Percentiles rank a stretch among this genome's conserved stretches.
Conservation (phyloP, 306 rosid species). For the Oxytropis ochrocephala region DNA sequence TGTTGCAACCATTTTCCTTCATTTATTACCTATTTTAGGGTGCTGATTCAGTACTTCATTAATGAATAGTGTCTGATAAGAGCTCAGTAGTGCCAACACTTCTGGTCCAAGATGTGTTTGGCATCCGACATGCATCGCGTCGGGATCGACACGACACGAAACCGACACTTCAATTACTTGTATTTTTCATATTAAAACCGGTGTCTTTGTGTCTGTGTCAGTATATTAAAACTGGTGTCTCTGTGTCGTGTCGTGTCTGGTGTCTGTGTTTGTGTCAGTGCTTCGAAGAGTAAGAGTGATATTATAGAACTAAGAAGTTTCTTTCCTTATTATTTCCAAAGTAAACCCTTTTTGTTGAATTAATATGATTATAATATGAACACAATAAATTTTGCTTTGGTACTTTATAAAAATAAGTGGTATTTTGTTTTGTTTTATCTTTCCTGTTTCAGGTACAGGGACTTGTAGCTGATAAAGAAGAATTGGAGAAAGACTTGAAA, state of each 20-base stretch:
- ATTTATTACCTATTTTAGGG: background rate
- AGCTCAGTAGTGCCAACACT: no score
- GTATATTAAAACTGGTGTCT: no score
- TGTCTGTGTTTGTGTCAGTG: no score
- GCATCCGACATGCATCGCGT: no score
- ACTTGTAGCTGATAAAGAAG: conserved; percentile 63
- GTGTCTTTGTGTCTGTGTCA: no score
- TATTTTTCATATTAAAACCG: no score
- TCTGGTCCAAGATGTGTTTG: no score
- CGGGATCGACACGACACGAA: no score
- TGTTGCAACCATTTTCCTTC: background rate
- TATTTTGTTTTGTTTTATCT: background rate
- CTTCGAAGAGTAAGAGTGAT: background rate
- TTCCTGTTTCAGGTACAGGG: conserved; percentile 37
- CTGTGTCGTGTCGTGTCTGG: no score
- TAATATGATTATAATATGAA: background rate
- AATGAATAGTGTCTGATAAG: background rate
- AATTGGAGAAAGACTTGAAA: conserved; percentile 59
- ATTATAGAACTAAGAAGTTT: background rate
- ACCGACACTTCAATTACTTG: no score
- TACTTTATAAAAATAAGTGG: background rate
- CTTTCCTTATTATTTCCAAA: no score
- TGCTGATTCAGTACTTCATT: background rate
- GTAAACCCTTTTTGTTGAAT: background rate
- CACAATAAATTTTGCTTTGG: background rate